phyloP scores from a whole-genome alignment of 176 grass and related monocot species.

The Carex kokanica region DNA sequence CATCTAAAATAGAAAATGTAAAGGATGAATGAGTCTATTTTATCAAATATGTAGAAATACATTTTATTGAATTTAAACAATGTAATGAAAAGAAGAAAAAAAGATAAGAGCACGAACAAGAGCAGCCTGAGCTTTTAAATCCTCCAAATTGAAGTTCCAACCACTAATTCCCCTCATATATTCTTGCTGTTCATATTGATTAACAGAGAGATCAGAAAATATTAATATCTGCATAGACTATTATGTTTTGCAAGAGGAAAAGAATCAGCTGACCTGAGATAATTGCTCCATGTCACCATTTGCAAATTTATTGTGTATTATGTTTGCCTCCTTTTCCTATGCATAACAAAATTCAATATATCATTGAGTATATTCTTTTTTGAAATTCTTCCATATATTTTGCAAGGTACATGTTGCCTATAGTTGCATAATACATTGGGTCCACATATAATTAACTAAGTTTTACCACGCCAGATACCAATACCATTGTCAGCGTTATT shows the following conservation, averaged over 20 bases:
- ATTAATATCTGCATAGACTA: conserved; percentile 5
- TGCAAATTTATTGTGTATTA: conserved; percentile 61
- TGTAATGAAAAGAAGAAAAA: conserved; percentile 20
- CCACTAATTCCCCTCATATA: conserved; percentile 96
- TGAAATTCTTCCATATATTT: not conserved
- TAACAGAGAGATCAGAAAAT: conserved; percentile 22
- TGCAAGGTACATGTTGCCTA: not conserved
- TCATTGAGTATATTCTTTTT: not conserved
- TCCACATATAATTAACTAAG: not conserved
- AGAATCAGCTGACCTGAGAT: conserved; percentile 61
- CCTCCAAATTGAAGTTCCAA: conserved; percentile 99
- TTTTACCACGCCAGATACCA: not conserved
- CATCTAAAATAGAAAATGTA: conserved; percentile 58
- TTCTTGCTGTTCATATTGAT: conserved; percentile 65
- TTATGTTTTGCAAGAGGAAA: conserved; percentile 10
- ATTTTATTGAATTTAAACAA: conserved; percentile 15
- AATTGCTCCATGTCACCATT: conserved; percentile 71
- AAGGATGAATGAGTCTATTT: not conserved
- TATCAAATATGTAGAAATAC: conserved; percentile 27
- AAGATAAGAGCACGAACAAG: conserved; percentile 54
- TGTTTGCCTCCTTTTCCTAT: conserved; percentile 80
- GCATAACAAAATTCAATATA: conserved; percentile 5
- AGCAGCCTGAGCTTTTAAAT: conserved; percentile 87
- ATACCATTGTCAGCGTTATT: not conserved
- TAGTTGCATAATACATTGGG: not conserved